A percentile compares a stretch with the other conserved stretches of the same genome.
These are phyloP conservation scores for Suhomyces bokatorum DNA, from an alignment of 1,139 yeast genomes.

Conservation along the genomic window DNA sequence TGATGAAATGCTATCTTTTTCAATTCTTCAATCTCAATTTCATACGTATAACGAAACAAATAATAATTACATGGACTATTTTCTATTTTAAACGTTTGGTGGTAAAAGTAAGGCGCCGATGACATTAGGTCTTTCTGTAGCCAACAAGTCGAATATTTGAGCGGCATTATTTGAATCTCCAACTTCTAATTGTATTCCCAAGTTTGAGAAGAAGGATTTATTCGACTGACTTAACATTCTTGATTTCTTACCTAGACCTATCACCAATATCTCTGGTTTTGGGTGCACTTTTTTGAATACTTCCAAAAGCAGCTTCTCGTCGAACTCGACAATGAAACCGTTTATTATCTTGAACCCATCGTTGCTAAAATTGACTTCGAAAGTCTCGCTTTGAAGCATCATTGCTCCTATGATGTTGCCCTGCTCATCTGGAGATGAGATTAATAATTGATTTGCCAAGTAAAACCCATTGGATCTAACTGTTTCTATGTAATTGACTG, in stretches of 20 bases:
- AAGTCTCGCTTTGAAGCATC: slow-evolving; percentile 63
- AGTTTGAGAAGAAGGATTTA: slow-evolving; percentile 45
- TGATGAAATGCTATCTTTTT: slow-evolving; percentile 1
- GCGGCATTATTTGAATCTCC: slow-evolving; percentile 70
- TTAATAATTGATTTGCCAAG: slow-evolving; percentile 37
- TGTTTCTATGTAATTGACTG: slow-evolving; percentile 46
- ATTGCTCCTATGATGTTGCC: slow-evolving; percentile 54
- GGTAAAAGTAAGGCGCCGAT: slow-evolving; percentile 73
- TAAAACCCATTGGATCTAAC: slow-evolving; percentile 44
- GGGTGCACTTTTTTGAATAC: slow-evolving; percentile 64
- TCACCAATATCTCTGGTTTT: slow-evolving; percentile 71
- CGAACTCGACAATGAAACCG: slow-evolving; percentile 47
- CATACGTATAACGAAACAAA: slow-evolving; percentile 5
- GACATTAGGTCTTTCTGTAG: slow-evolving; percentile 75
- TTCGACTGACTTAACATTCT: slow-evolving; percentile 62
- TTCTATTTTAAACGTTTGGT: slow-evolving; percentile 50
- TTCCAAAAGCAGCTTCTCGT: slow-evolving; percentile 38
- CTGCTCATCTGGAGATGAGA: slow-evolving; percentile 48
- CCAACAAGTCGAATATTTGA: slow-evolving; percentile 67
- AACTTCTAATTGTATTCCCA: slow-evolving; percentile 71
- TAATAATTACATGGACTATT: slow-evolving; percentile 2
- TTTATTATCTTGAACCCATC: slow-evolving; percentile 39
- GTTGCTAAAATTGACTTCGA: slow-evolving; percentile 53
- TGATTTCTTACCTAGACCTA: slow-evolving; percentile 68
- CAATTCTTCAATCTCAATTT: slow-evolving; percentile 7